Percentiles rank a stretch among this genome's conserved stretches.
These are phyloP conservation scores for Beauveria sp. DNA, from an alignment of 2,329 filamentous ascomycete species.

Conservation along the genomic window DNA sequence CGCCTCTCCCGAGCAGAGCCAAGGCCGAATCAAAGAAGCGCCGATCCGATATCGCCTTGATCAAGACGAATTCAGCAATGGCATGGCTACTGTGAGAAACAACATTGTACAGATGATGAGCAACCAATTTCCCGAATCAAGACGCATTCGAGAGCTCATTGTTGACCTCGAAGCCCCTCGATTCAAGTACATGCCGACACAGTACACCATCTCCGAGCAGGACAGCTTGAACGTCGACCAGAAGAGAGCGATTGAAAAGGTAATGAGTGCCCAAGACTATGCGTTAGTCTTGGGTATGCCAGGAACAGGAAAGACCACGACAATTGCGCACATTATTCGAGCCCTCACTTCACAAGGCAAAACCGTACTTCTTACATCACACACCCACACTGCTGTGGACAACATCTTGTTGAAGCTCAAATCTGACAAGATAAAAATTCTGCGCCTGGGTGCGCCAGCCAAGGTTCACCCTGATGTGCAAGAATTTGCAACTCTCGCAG, in stretches of 20 bases:
- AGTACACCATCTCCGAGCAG: conserved; percentile 54
- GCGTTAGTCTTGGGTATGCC: conserved; percentile 98
- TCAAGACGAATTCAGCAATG: conserved; percentile 97
- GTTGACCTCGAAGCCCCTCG: conserved; percentile 66
- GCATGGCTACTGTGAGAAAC: conserved; percentile 90
- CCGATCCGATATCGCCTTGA: conserved; percentile 75
- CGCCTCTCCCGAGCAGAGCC: conserved; percentile 41
- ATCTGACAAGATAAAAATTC: conserved; percentile 65
- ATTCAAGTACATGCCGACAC: conserved; percentile 61
- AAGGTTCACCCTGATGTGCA: conserved; percentile 87
- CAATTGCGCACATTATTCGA: conserved; percentile 93
- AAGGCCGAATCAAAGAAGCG: conserved; percentile 43
- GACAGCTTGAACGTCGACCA: conserved; percentile 81
- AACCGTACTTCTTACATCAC: conserved; percentile 86
- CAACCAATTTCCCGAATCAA: conserved; percentile 61
- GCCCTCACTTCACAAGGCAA: conserved; percentile 84
- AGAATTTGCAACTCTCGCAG: conserved; percentile 73
- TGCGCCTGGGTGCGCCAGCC: conserved; percentile 76
- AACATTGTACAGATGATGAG: conserved; percentile 92
- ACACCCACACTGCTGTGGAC: conserved; percentile 96
- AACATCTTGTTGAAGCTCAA: conserved; percentile 93
- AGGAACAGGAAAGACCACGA: conserved; percentile 95
- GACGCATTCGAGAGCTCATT: conserved; percentile 68
- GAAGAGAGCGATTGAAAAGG: conserved; percentile 77
- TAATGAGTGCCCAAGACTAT: conserved; percentile 93